Base-by-base conservation (phyloP, 352 stramenopile genomes). In the Phytopythium oedochilum region DNA sequence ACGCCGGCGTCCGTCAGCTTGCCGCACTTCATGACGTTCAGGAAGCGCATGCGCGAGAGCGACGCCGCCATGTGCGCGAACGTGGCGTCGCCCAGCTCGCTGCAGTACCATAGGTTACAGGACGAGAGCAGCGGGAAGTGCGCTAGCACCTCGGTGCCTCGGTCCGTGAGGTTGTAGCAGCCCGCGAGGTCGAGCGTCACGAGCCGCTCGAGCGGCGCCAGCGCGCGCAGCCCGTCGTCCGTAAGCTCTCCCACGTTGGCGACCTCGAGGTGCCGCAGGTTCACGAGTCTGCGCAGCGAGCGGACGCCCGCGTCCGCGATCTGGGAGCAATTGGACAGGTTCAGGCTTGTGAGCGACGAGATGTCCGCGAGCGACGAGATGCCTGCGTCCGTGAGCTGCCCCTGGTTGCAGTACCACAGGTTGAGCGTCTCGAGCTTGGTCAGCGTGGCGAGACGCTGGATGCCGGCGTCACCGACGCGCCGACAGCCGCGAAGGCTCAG, bases 1-100 rank as follows among this genome's bases (percentile, higher is more conserved):
- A 90, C 46, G 12, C 68, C 77, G 8, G 26, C 47, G 60, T 92
- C 66, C 3, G 77, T 88, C 32, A 89, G 56, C 63, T 87, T 89
- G 54, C 78, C 75, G 47, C 80, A 89, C 47, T 92, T 92, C 82
- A 92, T 92, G 10, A 74, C 65, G 51, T 92, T 92, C n/a, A 92
- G 39, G 47, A 86, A 88, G 14, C 72, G 74, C 68, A 89, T 76
- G 38, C 83, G 82, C 9, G 55, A 61, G 2, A 88, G 66, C 22
- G 54, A 38, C 36, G 76, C 60, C 46, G 76, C 60, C 46, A 92
- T 68, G 55, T 89, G 66, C 23, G 35, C 54, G 22, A 92, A 84
- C 25, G 83, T 89, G 5, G 59, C 53, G 50, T 87, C 78, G 11
- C 66, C 64, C n/a, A 92, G 78, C 63, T 90, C 82, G 52, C 76